These are phyloP conservation scores for Ambrosia hybrid DNA, from an alignment of 140 eudicot species.

Conservation along the genomic window DNA sequence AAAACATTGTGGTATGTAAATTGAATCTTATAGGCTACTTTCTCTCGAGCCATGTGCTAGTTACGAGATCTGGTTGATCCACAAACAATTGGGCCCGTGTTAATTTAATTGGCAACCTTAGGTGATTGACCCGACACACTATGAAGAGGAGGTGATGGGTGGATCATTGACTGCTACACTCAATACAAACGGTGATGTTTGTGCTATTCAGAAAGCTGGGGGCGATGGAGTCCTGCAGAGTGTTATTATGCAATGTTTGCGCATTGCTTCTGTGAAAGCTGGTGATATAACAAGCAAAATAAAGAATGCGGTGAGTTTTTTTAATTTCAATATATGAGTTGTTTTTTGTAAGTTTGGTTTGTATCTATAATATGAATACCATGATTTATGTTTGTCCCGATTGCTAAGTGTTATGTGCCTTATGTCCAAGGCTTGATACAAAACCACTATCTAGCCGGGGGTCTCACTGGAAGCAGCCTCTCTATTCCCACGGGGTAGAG, in stretches of 20 bases:
- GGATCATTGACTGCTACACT: conserved; percentile 86
- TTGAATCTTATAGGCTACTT: not conserved
- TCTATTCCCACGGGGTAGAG: no score
- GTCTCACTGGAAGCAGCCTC: no score
- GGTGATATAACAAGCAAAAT: conserved; percentile 85
- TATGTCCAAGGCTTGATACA: no score
- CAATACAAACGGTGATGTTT: conserved; percentile 84
- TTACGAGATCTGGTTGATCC: not conserved
- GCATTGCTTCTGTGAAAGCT: conserved; percentile 92
- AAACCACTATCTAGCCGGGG: no score
- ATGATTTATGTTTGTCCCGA: not conserved
- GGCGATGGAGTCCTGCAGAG: conserved; percentile 83
- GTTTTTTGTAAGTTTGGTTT: not conserved
- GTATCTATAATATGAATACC: not conserved
- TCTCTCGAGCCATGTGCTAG: not conserved
- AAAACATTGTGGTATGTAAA: conserved; percentile 62
- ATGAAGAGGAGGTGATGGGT: conserved; percentile 87
- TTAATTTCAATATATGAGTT: not conserved
- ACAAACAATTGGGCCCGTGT: not conserved
- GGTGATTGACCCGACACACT: conserved; percentile 88
- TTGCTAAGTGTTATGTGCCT: no score
- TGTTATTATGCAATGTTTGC: conserved; percentile 85
- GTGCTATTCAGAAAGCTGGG: conserved; percentile 97
- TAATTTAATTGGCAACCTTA: conserved; percentile 23
- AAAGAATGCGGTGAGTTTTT: conserved; percentile 65